phyloP scores from a whole-genome alignment of 257 asterid species.

The Mentha longifolia region DNA sequence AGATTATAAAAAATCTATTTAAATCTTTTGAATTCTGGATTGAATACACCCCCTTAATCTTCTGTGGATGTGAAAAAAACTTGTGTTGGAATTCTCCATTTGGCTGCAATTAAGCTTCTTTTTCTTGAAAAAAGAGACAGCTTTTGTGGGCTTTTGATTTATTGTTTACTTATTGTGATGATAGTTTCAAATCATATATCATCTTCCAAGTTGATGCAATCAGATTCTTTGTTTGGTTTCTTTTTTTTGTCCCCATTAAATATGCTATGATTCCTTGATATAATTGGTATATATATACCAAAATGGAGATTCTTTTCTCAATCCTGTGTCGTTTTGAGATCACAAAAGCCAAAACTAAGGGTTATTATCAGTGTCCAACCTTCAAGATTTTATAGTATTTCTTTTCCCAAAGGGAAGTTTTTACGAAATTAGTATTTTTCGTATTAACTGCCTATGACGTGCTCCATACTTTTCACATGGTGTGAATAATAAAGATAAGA shows the following conservation, averaged over 20 bases:
- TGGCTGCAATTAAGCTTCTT: background rate
- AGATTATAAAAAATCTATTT: too few relatives aligned
- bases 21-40: too few relatives aligned
- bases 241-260: background rate
- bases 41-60: too few relatives aligned
- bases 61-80: background rate
- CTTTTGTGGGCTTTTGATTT: background rate
- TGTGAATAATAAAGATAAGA: slow-evolving; percentile 13
- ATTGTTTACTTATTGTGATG: background rate
- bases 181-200: background rate
- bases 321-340: slow-evolving; percentile 23
- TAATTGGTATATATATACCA: background rate
- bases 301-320: slow-evolving; percentile 5
- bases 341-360: slow-evolving; percentile 24
- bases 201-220: background rate
- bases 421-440: slow-evolving; percentile 31
- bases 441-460: slow-evolving; percentile 31
- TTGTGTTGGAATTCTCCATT: slow-evolving; percentile 16
- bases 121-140: background rate
- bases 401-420: slow-evolving; percentile 11
- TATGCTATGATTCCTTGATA: background rate
- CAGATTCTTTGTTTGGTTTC: background rate
- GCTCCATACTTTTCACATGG: slow-evolving; percentile 47
- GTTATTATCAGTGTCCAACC: slow-evolving; percentile 23
- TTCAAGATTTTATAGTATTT: slow-evolving; percentile 21